Evolutionary conservation across 1,139 yeast genomes (phyloP), one percentile per base, ranked within the genome.

Genomic region (Sugiyamaella castrensis): DNA sequence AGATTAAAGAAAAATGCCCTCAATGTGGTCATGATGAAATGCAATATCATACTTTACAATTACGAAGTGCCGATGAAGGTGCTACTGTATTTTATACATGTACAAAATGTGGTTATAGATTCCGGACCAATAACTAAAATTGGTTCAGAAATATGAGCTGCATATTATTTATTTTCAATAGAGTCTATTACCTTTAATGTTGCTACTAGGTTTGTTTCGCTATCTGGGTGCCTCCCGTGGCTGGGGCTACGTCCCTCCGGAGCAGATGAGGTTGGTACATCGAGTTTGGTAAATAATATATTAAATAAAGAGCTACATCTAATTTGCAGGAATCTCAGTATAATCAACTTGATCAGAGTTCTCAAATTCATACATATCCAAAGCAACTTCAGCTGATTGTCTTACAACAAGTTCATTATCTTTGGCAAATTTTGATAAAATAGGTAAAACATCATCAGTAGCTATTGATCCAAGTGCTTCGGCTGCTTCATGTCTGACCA

Each of bases 401-500:
- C 97, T 81, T 43, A 94, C 98, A 44, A 94, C 98, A 51, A 77
- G 80, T 61, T 87, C 96, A 54, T 80, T 75, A 66, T 94, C 98
- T 60, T 81, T 74, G 61, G 91, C 77, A 69, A 86, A 87, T 39
- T 82, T 74, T 66, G 86, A 79, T 63, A 94, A 79, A 35, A 92
- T 84, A 13, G 97, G 97, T 58, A 91, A 76, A 44, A 92, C 95
- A 52, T 91, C 97, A 61, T 87, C 96, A n/a, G 97, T 87, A 26
- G 96, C 98, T 66, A 94, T 92, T 28, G 96, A 80, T 24, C 98
- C 98, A 60, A 94, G 77, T 28, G 98, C 98, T 71, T 94, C 99
- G 29, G 98, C 98, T 50, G 98, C 98, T 71, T 94, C 99, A 67
- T 94, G 99, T 72, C 99, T 84, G 32, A 94, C 98, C 98, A 94